Percentiles rank a stretch among this genome's conserved stretches.
Conservation (phyloP, 345 rosid genomes). For the Eucalyptus sp. region DNA sequence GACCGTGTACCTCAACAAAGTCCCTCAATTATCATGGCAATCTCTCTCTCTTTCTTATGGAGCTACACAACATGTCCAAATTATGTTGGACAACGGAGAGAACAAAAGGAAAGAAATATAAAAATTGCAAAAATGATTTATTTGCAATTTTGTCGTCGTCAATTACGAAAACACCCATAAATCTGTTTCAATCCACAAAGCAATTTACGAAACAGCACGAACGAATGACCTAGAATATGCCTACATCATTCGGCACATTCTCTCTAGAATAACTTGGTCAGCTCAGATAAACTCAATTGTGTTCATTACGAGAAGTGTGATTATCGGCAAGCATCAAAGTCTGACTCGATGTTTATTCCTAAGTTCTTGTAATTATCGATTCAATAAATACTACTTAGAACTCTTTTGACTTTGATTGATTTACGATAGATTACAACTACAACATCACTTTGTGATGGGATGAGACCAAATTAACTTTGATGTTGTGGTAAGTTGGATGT, state of each 20-base stretch:
- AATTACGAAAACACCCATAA: neutral
- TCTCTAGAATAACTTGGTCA: neutral
- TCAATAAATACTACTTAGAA: neutral
- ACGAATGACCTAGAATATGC: neutral
- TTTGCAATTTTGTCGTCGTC: neutral
- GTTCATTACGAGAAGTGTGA: neutral
- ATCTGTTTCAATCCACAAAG: neutral
- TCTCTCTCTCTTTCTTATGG: neutral
- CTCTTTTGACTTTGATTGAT: neutral
- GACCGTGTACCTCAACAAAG: neutral
- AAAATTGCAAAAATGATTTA: neutral
- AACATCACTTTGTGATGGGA: neutral
- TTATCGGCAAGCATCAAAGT: neutral
- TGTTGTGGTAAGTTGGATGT: neutral
- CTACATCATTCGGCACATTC: neutral
- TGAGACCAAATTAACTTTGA: neutral
- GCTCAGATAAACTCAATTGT: neutral
- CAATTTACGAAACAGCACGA: neutral
- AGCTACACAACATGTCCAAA: neutral
- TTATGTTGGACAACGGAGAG: neutral
- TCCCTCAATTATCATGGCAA: neutral
- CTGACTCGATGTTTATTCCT: neutral
- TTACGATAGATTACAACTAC: neutral
- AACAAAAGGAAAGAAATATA: neutral
- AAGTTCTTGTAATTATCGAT: too few species aligned